These are phyloP conservation scores for Luzula sylvatica DNA, from an alignment of 176 grass and related monocot species.

Conservation along the genomic window DNA sequence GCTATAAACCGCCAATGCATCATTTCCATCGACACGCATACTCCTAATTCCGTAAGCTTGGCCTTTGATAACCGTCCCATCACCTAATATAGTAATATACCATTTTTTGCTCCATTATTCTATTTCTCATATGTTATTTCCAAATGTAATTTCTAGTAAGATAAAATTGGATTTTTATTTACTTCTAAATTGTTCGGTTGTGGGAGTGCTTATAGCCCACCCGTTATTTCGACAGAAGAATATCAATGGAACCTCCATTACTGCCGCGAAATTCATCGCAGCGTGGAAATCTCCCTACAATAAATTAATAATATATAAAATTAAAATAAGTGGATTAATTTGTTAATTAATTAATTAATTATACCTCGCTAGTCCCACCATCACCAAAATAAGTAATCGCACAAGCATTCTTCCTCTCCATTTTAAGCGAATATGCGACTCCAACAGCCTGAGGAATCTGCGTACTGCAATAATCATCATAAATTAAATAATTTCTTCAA, in stretches of 20 bases:
- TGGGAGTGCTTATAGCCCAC: conserved; percentile 97
- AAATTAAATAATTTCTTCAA: not conserved
- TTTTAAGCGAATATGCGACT: conserved; percentile 93
- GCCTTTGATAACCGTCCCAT: conserved; percentile 66
- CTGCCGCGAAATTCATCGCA: conserved; percentile 83
- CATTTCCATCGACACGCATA: conserved; percentile 85
- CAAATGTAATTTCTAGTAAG: not conserved
- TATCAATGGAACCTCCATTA: conserved; percentile 68
- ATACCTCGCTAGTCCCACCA: conserved; percentile 86
- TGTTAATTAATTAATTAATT: not conserved
- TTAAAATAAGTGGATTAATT: conserved; percentile 1
- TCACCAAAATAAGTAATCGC: conserved; percentile 80
- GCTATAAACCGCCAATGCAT: conserved; percentile 86
- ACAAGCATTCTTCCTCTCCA: conserved; percentile 79
- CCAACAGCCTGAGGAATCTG: conserved; percentile 93
- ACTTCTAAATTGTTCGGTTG: conserved; percentile 88
- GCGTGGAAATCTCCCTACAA: conserved; percentile 91
- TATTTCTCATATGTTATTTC: not conserved
- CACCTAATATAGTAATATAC: conserved; percentile 64
- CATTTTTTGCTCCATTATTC: conserved; percentile 15
- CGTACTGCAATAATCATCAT: conserved; percentile 42
- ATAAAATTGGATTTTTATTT: conserved; percentile 12
- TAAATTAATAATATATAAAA: conserved; percentile 18
- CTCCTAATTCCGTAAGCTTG: conserved; percentile 86
- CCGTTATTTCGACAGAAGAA: conserved; percentile 99